A percentile compares a stretch with the other conserved stretches of the same genome.
Conservation (phyloP, 305 asterid species). For the Lippia alba region DNA sequence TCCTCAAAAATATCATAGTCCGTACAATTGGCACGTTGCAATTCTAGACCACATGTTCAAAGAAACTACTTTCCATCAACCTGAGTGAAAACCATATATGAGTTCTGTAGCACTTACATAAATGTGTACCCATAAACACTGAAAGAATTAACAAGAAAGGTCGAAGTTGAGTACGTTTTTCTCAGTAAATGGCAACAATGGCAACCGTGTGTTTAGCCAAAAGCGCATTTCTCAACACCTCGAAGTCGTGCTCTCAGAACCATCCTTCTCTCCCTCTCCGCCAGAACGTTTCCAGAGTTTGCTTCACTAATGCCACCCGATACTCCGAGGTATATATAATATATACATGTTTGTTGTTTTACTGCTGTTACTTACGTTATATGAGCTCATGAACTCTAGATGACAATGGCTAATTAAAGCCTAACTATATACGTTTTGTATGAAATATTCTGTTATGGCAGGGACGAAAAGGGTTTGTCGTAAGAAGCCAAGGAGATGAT, state of each 20-base stretch:
- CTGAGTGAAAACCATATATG: too few species aligned
- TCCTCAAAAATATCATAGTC: too few species aligned
- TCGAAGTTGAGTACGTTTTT: not conserved
- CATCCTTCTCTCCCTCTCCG: conserved; percentile 41
- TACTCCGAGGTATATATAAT: conserved; percentile 47
- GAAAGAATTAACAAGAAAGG: too few species aligned
- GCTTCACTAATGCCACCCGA: conserved; percentile 66
- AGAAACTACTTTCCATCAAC: too few species aligned
- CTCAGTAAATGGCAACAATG: conserved; percentile 31
- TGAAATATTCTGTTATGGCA: not conserved
- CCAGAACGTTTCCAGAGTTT: conserved; percentile 54
- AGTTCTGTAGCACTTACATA: too few species aligned
- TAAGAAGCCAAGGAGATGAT: conserved; percentile 4
- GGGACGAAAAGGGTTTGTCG: conserved; percentile 44
- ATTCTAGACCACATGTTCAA: conserved; percentile 43
- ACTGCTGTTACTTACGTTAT: too few species aligned
- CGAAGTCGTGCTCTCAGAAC: conserved; percentile 45
- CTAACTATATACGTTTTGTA: too few species aligned
- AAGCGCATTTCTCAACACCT: conserved; percentile 42
- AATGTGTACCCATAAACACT: too few species aligned
- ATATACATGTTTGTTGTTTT: not conserved
- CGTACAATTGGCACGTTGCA: conserved; percentile 44
- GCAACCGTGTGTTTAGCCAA: conserved; percentile 58
- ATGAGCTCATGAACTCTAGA: not conserved
- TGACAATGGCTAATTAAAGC: not conserved